Evolutionary conservation across 768 basidiomycete genomes (phyloP).

Genomic region (Candolleomyces efflorescens): DNA sequence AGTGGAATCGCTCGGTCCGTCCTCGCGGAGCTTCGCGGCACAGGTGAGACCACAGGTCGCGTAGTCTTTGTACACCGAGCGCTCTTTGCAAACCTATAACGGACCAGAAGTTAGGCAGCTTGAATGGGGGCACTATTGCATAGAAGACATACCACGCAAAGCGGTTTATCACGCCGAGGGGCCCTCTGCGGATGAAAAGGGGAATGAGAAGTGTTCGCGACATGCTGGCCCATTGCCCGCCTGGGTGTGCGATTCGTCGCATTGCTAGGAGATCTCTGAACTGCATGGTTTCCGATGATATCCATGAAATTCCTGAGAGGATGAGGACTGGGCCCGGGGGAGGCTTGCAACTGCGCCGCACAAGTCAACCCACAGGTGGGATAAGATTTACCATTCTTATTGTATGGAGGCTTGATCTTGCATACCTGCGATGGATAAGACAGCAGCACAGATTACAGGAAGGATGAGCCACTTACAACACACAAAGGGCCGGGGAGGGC

Average conservation of each 20-base stretch:
- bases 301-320: neutral
- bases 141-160: neutral
- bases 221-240: neutral
- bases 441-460: neutral
- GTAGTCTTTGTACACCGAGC: constrained; percentile 12
- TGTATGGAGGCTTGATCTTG: constrained; percentile 13
- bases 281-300: neutral
- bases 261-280: neutral
- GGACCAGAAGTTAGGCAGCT: neutral
- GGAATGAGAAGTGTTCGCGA: neutral
- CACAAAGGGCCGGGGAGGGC: neutral
- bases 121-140: neutral
- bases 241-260: too few relatives aligned
- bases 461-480: neutral
- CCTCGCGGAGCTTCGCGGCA: constrained; percentile 17
- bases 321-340: neutral
- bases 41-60: constrained; percentile 24
- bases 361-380: constrained; percentile 24
- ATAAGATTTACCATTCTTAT: constrained; percentile 16
- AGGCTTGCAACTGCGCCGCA: constrained; percentile 7
- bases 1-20: constrained; percentile 14
- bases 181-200: neutral
- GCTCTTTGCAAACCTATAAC: constrained; percentile 5
- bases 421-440: constrained; percentile 15
- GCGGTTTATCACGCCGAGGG: neutral